These are phyloP conservation scores for Neurospora sp. DNA, from an alignment of 495 filamentous ascomycete species.

Conservation along the genomic window DNA sequence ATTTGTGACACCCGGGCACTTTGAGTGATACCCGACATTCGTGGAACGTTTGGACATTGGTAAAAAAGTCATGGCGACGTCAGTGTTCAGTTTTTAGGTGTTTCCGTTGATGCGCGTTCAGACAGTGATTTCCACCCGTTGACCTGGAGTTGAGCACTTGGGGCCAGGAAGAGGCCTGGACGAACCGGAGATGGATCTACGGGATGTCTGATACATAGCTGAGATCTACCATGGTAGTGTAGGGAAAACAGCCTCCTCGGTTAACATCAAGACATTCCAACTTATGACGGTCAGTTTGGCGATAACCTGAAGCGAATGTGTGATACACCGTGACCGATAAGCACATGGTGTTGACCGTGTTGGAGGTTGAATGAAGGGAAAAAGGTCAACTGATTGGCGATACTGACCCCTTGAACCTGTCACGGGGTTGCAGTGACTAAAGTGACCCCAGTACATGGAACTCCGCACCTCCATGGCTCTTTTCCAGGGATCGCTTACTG, in stretches of 20 bases:
- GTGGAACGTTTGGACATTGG: not conserved
- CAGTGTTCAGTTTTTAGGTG: not conserved
- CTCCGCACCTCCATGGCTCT: not conserved
- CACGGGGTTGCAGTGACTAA: conserved; percentile 11
- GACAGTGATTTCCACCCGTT: not conserved
- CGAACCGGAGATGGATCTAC: not conserved
- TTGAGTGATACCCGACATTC: not conserved
- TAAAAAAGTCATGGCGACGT: not conserved
- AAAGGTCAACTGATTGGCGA: conserved; percentile 19
- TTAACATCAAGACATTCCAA: not conserved
- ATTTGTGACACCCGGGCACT: not conserved
- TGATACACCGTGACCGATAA: not conserved
- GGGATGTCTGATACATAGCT: no score
- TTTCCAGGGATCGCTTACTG: not conserved
- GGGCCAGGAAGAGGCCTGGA: not conserved
- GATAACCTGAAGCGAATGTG: not conserved
- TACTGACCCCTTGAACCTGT: conserved; percentile 13
- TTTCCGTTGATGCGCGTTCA: not conserved
- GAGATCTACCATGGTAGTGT: no score
- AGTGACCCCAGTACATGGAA: not conserved
- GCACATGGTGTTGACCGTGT: not conserved
- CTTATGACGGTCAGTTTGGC: not conserved
- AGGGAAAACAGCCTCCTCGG: not conserved
- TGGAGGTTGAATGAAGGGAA: not conserved
- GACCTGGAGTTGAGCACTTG: not conserved